A percentile compares a stretch with the other conserved stretches of the same genome.
Conservation (phyloP, 768 basidiomycete species). For the Termitomyces sp. region DNA sequence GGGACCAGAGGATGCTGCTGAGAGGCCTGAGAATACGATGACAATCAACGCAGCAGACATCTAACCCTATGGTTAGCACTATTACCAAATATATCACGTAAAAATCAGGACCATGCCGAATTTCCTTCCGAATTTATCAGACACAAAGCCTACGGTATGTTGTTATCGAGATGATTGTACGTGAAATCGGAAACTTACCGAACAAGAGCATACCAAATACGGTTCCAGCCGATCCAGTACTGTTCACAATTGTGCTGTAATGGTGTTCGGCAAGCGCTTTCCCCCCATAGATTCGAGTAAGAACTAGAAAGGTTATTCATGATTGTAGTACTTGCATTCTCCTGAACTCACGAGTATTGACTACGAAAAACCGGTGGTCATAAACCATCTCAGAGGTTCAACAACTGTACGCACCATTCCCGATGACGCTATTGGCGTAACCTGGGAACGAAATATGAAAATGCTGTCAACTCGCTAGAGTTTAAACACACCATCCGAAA, state of each 20-base stretch:
- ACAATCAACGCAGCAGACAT: conserved; percentile 79
- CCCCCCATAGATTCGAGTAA: conserved; percentile 62
- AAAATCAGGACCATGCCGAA: conserved; percentile 65
- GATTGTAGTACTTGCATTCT: not conserved
- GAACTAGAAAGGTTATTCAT: conserved; percentile 32
- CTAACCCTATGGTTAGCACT: conserved; percentile 28
- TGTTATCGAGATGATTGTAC: not conserved
- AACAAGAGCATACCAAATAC: conserved; percentile 78
- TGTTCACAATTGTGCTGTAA: conserved; percentile 57
- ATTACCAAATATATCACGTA: not conserved
- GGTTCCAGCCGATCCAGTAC: conserved; percentile 76
- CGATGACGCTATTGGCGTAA: conserved; percentile 77
- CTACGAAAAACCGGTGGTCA: conserved; percentile 24
- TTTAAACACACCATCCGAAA: conserved; percentile 61
- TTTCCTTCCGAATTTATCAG: conserved; percentile 81
- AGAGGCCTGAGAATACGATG: conserved; percentile 75
- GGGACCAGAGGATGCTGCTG: conserved; percentile 76
- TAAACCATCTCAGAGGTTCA: not conserved
- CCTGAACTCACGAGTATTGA: conserved; percentile 48
- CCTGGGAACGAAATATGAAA: conserved; percentile 31
- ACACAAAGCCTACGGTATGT: conserved; percentile 45
- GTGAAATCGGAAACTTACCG: conserved; percentile 27
- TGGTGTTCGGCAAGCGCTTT: conserved; percentile 42
- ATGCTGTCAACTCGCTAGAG: not conserved
- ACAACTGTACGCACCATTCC: conserved; percentile 46